A percentile compares a stretch with the other conserved stretches of the same genome.
Conservation (phyloP, 208 protist species). For the Crithidia bombi region DNA sequence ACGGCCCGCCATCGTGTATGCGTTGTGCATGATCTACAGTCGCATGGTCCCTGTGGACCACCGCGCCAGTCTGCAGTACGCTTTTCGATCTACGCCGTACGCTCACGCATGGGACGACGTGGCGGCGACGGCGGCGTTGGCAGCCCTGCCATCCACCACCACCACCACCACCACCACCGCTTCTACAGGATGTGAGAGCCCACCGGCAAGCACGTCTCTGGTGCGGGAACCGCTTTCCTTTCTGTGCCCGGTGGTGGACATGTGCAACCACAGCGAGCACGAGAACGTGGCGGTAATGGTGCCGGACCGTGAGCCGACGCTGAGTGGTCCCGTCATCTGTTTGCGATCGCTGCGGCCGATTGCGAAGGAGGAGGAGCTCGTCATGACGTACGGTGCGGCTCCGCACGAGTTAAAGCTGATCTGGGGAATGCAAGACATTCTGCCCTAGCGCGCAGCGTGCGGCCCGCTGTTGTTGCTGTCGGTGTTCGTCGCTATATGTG, state of each 20-base stretch:
- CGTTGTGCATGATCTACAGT: conserved; percentile 83
- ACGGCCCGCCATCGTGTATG: conserved; percentile 60
- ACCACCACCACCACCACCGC: neutral
- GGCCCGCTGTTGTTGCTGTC: no score
- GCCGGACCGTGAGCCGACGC: conserved; percentile 32
- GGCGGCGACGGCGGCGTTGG: conserved; percentile 24
- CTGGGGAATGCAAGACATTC: conserved; percentile 76
- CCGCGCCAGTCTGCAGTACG: conserved; percentile 50
- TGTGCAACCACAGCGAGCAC: conserved; percentile 81
- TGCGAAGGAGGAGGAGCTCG: conserved; percentile 76
- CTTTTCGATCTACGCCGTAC: conserved; percentile 65
- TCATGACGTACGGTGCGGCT: conserved; percentile 74
- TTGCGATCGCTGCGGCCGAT: conserved; percentile 76
- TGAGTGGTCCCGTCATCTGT: conserved; percentile 62
- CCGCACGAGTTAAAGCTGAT: conserved; percentile 70
- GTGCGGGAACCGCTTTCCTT: conserved; percentile 77
- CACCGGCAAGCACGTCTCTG: conserved; percentile 15
- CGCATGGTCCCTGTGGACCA: conserved; percentile 85
- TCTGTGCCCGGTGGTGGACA: conserved; percentile 83
- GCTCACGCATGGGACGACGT: conserved; percentile 46
- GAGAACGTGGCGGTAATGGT: conserved; percentile 91
- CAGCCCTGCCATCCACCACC: conserved; percentile 4
- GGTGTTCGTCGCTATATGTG: no score
- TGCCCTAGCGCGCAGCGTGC: conserved; percentile 26
- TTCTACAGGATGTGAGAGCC: neutral